Evolutionary conservation across 345 rosid species (phyloP).

Genomic region (Hevea brasiliensis): DNA sequence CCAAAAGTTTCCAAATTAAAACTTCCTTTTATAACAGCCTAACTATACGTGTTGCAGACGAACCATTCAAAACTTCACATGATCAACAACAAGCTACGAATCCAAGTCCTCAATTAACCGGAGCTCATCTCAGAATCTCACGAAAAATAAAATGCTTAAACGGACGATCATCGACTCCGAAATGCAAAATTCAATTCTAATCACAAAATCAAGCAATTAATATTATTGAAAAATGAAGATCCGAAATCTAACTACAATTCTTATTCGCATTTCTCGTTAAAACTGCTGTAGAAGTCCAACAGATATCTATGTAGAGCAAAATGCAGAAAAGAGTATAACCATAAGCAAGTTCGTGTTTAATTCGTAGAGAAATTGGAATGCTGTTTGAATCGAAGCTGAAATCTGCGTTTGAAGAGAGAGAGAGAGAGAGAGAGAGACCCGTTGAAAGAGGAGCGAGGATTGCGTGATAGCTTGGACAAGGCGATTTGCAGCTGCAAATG

Average conservation of each 20-base stretch:
- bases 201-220: background rate
- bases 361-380: too few species aligned
- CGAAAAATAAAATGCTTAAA: background rate
- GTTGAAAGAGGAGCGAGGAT: conserved; percentile 43
- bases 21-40: background rate
- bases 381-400: background rate
- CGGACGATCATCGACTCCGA: too few species aligned
- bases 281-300: background rate
- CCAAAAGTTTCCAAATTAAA: background rate
- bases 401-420: background rate
- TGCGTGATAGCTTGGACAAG: conserved; percentile 41
- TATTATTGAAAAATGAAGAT: background rate
- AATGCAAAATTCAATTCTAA: too few species aligned
- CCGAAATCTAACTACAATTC: conserved; percentile 2
- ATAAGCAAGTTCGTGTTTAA: background rate
- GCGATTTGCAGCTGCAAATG: conserved; percentile 79
- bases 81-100: background rate
- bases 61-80: background rate
- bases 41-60: background rate
- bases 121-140: background rate
- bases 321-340: background rate
- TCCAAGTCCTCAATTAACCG: background rate
- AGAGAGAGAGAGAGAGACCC: conserved; percentile 42
- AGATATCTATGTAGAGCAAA: too few species aligned
- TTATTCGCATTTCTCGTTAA: background rate